Base-by-base conservation (phyloP, 345 rosid genomes). In the Populus nigra region DNA sequence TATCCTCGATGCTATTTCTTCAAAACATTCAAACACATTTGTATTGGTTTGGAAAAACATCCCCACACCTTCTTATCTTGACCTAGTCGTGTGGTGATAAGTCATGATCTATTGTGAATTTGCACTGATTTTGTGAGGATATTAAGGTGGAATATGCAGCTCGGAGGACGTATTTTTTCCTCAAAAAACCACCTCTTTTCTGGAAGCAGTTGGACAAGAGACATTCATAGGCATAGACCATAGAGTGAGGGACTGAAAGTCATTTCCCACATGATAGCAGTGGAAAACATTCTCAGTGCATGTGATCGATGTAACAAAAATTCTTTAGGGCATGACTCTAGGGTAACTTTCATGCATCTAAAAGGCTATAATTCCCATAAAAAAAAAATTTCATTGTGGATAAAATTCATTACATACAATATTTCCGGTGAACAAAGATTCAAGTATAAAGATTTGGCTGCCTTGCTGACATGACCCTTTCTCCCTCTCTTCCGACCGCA, bases 381-480 rank as follows among this genome's bases (percentile, higher is more conserved):
- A 22, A 23, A 1, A 41, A 41, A 9, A 49, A 18, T 47, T 23
- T 73, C 49, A 11, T n/a, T 7, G 20, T 38, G 29, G 62, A 38
- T 2, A 61, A 57, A 73, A 38, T 35, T 73, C 61, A 43, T 4
- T 35, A 23, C 47, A 18, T 63, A 10, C 15, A 22, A 22, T 77
- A 57, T 36, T 59, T 47, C 68, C 22, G 45, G 78, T 55, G 12
- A 70, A 39, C 62, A 76, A 74, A 66, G 25, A 47, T 76, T 87
- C 82, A 82, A 85, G 73, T 23, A 22, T 55, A 23, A 62, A 79
- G 90, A 83, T 83, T 85, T 85, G 69, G 87, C 84, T 73, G 85
- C 84, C 82, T 85, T 86, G 45, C 7, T 72, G 90, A 87, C 73
- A 82, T 78, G 81, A 77, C 83, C 17, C 62, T 55, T 81, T 74